A percentile compares a stretch with the other conserved stretches of the same genome.
These are phyloP conservation scores for Amanita fuliginea DNA, from an alignment of 768 basidiomycete species.

Conservation along the genomic window DNA sequence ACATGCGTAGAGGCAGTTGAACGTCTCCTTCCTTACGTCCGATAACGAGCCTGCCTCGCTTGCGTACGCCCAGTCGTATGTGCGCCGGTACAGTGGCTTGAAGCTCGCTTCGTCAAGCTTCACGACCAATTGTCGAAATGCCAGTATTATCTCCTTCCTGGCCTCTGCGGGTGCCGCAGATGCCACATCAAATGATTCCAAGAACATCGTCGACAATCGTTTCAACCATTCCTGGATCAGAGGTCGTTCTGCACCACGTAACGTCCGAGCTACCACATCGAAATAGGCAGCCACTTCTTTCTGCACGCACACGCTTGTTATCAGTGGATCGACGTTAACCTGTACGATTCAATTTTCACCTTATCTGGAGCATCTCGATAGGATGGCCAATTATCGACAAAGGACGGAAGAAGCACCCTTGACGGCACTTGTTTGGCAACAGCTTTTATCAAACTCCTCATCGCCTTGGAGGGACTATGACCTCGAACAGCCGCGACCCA, in stretches of 20 bases:
- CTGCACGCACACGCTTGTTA: slow-evolving; percentile 10
- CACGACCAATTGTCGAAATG: slow-evolving; percentile 83
- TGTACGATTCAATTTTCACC: slow-evolving; percentile 16
- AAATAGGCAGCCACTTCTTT: slow-evolving; percentile 46
- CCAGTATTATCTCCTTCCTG: slow-evolving; percentile 32
- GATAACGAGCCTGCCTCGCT: slow-evolving; percentile 32
- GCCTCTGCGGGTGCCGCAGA: slow-evolving; percentile 21
- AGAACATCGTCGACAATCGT: slow-evolving; percentile 63
- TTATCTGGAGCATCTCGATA: slow-evolving; percentile 20
- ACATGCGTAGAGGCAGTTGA: slow-evolving; percentile 62
- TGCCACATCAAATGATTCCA: slow-evolving; percentile 59
- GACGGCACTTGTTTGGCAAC: slow-evolving; percentile 63
- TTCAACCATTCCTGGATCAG: slow-evolving; percentile 60
- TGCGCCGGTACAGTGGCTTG: slow-evolving; percentile 79
- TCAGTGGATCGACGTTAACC: background rate
- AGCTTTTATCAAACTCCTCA: slow-evolving; percentile 44
- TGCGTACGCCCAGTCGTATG: slow-evolving; percentile 93
- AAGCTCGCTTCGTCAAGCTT: slow-evolving; percentile 91
- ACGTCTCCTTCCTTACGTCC: slow-evolving; percentile 37
- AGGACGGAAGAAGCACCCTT: slow-evolving; percentile 53
- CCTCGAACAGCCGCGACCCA: slow-evolving; percentile 20
- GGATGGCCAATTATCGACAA: slow-evolving; percentile 47
- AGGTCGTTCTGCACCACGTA: slow-evolving; percentile 54
- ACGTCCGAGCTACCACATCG: slow-evolving; percentile 48
- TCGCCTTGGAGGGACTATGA: slow-evolving; percentile 18